Evolutionary conservation across 2,329 filamentous ascomycete species (phyloP).

Genomic region (Verticillium nubilum): DNA sequence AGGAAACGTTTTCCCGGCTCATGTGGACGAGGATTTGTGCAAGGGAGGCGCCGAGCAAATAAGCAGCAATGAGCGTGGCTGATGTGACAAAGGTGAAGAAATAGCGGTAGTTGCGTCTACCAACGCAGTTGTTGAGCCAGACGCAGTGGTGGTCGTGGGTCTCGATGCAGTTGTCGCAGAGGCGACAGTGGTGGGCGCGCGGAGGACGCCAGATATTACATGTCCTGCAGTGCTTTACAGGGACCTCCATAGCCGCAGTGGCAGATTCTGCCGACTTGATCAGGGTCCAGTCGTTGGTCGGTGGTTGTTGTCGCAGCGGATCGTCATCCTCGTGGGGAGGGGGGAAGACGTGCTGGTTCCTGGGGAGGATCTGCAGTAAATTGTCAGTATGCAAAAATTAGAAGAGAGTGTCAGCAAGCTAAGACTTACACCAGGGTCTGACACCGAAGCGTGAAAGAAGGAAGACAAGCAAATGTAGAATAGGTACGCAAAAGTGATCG

Average conservation of each 20-base stretch:
- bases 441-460: conserved; percentile 85
- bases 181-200: conserved; percentile 89
- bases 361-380: conserved; percentile 68
- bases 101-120: conserved; percentile 94
- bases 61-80: conserved; percentile 70
- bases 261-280: conserved; percentile 72
- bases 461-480: conserved; percentile 88
- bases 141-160: conserved; percentile 98
- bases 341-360: conserved; percentile 88
- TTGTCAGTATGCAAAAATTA: conserved; percentile 1
- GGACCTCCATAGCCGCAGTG: conserved; percentile 92
- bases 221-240: conserved; percentile 95
- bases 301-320: conserved; percentile 72
- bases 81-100: conserved; percentile 89
- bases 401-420: background rate
- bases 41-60: conserved; percentile 72
- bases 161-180: conserved; percentile 96
- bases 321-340: conserved; percentile 70
- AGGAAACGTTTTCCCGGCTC: conserved; percentile 57
- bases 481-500: conserved; percentile 86
- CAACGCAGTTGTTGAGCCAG: conserved; percentile 98
- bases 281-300: conserved; percentile 90
- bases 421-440: conserved; percentile 81
- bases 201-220: conserved; percentile 97
- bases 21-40: conserved; percentile 74